Evolutionary conservation across 2,329 filamentous ascomycete species (phyloP).

Genomic region (Ilyonectria robusta): DNA sequence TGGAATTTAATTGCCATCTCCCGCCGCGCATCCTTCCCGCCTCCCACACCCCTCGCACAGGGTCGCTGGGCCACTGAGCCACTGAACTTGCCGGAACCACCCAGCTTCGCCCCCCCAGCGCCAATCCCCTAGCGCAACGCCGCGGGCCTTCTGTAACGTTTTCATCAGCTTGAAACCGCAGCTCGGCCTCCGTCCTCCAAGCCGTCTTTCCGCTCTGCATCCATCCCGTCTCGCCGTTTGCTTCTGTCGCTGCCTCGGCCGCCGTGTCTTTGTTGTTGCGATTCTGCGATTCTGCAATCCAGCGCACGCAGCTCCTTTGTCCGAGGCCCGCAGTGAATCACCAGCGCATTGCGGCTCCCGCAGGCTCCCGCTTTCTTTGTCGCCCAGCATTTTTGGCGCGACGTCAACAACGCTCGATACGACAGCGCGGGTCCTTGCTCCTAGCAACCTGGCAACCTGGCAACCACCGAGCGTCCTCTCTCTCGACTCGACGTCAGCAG

Average conservation of each 20-base stretch:
- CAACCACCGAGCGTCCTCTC: slow-evolving; percentile 30
- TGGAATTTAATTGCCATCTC: slow-evolving; percentile 25
- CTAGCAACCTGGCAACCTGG: slow-evolving; percentile 41
- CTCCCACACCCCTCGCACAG: slow-evolving; percentile 20
- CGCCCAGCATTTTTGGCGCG: slow-evolving; percentile 18
- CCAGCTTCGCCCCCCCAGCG: slow-evolving; percentile 11
- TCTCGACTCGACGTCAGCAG: slow-evolving; percentile 5
- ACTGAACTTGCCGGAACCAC: slow-evolving; percentile 6
- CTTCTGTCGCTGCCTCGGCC: not conserved
- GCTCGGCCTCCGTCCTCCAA: slow-evolving; percentile 30
- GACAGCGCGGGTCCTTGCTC: slow-evolving; percentile 30
- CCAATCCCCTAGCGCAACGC: slow-evolving; percentile 34
- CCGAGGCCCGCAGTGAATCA: slow-evolving; percentile 8
- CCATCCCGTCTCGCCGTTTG: slow-evolving; percentile 4
- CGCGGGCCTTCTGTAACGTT: slow-evolving; percentile 37
- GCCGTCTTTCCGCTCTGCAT: slow-evolving; percentile 14
- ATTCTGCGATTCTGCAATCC: slow-evolving; percentile 10
- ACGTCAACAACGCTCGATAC: slow-evolving; percentile 29
- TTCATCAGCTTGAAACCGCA: slow-evolving; percentile 46
- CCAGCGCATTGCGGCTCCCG: not conserved
- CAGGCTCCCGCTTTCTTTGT: slow-evolving; percentile 1
- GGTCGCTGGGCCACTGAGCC: slow-evolving; percentile 21
- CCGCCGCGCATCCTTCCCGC: slow-evolving; percentile 6
- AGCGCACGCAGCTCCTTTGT: slow-evolving; percentile 1
- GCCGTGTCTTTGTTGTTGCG: not conserved